These are phyloP conservation scores for Suillus subluteus DNA, from an alignment of 768 basidiomycete genomes.

Conservation along the genomic window DNA sequence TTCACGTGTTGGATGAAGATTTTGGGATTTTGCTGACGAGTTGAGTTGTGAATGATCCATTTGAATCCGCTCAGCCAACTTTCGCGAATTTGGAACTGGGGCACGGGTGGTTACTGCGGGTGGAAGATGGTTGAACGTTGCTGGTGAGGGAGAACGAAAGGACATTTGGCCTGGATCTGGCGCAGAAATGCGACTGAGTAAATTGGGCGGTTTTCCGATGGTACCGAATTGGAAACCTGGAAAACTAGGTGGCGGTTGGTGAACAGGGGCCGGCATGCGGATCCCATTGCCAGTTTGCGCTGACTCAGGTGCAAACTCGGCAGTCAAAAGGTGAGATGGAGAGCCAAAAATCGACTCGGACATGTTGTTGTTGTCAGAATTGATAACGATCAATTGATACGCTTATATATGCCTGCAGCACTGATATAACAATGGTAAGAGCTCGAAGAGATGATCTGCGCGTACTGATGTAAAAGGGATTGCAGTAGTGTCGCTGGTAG, in stretches of 20 bases:
- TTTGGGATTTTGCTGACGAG: neutral
- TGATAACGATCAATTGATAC: neutral
- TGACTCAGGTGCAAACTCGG: neutral
- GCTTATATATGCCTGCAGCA: constrained; percentile 2
- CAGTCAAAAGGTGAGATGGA: constrained; percentile 27
- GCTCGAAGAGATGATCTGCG: neutral
- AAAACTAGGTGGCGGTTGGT: constrained; percentile 28
- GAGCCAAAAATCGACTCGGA: constrained; percentile 33
- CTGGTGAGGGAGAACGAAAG: constrained; percentile 34
- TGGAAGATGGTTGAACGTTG: constrained; percentile 16
- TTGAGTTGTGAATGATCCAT: neutral
- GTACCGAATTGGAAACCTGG: constrained; percentile 50
- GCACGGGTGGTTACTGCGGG: constrained; percentile 5
- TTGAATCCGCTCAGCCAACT: neutral
- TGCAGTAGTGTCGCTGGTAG: neutral
- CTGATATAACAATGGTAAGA: neutral
- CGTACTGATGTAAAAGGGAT: neutral
- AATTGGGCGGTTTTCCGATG: constrained; percentile 57
- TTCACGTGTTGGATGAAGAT: neutral
- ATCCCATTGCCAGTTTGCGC: neutral
- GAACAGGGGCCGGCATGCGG: constrained; percentile 20
- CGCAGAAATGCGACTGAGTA: constrained; percentile 54
- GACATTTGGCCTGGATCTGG: constrained; percentile 28
- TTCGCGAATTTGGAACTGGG: neutral
- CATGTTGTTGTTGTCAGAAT: constrained; percentile 19